Base-by-base conservation (phyloP, 495 filamentous ascomycete species). In the Tuber aestivum region DNA sequence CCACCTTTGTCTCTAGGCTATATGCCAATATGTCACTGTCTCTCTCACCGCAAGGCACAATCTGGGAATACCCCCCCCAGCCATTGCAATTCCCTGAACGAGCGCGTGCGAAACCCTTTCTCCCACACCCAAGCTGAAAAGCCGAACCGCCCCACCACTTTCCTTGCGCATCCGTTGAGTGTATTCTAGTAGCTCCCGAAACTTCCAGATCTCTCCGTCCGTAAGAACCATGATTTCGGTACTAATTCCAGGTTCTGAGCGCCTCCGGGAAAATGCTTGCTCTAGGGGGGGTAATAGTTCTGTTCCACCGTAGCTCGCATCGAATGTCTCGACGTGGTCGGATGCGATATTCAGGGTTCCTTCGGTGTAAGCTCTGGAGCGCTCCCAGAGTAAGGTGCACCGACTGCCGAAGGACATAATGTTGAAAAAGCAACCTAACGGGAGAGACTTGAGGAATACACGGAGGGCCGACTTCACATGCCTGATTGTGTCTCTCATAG, bases 111-210 rank as follows among this genome's bases (percentile, higher is more conserved):
- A 91, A 23, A 89, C 89, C 16, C 80, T 83, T 56, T 84, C 79
- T 1, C 91, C 91, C 77, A 93, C 89, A 6, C 90, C 91, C 9
- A 93, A 83, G 14, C 88, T 86, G 73, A 92, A 92, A 41, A 92
- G 86, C 1, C 91, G 86, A 41, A 90, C 86, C 5, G 83, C 84
- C 14, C 85, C 85, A 32, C 88, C 84, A 50, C 82, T 85, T 70
- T 86, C 76, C 10, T 79, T 75, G 10, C 90, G 83, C 71, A 88
- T 75, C 23, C 84, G 70, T 75, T 87, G 87, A 20, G 91, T 77
- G 77, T 89, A 87, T 9, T 70, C 10, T 76, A 91, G 90, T 3
- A 93, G 78, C 0, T 65, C 20, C 0, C 87, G 69, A 75, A 90
- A 88, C 3, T 86, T 61, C 86, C 87, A 92, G n/a, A 91, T 88